phyloP scores from a whole-genome alignment of 768 basidiomycete genomes.

The Steccherinum ochraceum region DNA sequence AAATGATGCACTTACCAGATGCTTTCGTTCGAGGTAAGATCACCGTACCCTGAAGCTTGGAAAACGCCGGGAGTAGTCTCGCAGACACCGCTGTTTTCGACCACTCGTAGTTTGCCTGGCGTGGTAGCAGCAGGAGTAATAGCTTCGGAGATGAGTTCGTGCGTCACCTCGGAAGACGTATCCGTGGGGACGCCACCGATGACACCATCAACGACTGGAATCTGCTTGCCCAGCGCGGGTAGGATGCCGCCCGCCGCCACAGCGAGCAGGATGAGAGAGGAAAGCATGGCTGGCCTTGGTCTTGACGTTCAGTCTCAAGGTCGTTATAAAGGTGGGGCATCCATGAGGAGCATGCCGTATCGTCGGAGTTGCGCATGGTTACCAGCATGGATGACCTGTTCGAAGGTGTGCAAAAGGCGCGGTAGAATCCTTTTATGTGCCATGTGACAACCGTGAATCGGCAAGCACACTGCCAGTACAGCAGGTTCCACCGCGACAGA shows the following conservation, averaged over 20 bases:
- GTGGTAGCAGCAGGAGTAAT: constrained; percentile 15
- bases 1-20: constrained; percentile 36
- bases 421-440: no score
- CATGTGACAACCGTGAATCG: no score
- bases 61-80: constrained; percentile 59
- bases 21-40: constrained; percentile 49
- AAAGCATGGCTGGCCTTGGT: not conserved
- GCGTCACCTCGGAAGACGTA: not conserved
- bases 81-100: constrained; percentile 58
- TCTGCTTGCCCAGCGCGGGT: constrained; percentile 26
- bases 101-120: constrained; percentile 47
- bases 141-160: constrained; percentile 1
- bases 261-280: not conserved
- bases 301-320: no score
- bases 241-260: not conserved
- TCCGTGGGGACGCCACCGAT: constrained; percentile 36
- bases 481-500: no score
- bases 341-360: not conserved
- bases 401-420: no score
- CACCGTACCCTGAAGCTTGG: constrained; percentile 60
- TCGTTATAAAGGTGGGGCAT: not conserved
- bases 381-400: no score
- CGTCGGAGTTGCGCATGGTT: not conserved
- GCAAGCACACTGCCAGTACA: no score
- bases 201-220: constrained; percentile 45